These are phyloP conservation scores for Pachysandra terminalis DNA, from an alignment of 164 flowering plant genomes.

Conservation along the genomic window DNA sequence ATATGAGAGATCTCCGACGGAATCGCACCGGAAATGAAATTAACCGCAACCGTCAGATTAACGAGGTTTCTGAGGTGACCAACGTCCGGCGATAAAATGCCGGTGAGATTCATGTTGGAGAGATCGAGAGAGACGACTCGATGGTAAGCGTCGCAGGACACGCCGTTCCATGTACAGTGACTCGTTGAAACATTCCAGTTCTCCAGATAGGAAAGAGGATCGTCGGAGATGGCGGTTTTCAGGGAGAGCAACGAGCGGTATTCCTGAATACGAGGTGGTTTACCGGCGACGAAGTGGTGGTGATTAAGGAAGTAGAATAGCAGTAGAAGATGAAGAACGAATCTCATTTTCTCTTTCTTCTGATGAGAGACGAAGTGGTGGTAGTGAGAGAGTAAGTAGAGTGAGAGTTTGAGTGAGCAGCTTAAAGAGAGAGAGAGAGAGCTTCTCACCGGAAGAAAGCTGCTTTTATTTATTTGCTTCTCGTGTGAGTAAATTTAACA, in stretches of 20 bases:
- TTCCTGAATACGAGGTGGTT: slow-evolving; percentile 38
- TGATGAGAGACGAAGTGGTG: background rate
- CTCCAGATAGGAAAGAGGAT: slow-evolving; percentile 42
- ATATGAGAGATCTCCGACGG: slow-evolving; percentile 49
- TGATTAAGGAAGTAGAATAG: slow-evolving; percentile 19
- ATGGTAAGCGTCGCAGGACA: slow-evolving; percentile 55
- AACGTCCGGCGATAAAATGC: slow-evolving; percentile 52
- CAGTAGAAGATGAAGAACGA: slow-evolving; percentile 20
- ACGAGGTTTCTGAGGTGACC: slow-evolving; percentile 43
- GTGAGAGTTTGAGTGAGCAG: slow-evolving; percentile 12
- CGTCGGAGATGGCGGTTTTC: slow-evolving; percentile 58
- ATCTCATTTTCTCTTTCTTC: slow-evolving; percentile 14
- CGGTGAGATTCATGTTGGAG: slow-evolving; percentile 58
- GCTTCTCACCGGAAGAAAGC: too few relatives aligned
- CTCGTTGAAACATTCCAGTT: slow-evolving; percentile 54
- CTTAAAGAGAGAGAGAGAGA: background rate
- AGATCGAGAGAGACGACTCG: slow-evolving; percentile 65
- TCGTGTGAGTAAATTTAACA: too few relatives aligned
- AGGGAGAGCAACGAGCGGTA: slow-evolving; percentile 55
- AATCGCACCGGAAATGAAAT: slow-evolving; percentile 58
- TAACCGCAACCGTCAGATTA: slow-evolving; percentile 54
- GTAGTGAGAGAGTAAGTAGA: slow-evolving; percentile 19
- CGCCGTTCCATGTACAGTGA: slow-evolving; percentile 68
- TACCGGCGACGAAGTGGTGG: slow-evolving; percentile 20
- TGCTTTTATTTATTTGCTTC: too few relatives aligned